phyloP scores from a whole-genome alignment of 495 filamentous ascomycete genomes.

The Lichenothelia convexa region DNA sequence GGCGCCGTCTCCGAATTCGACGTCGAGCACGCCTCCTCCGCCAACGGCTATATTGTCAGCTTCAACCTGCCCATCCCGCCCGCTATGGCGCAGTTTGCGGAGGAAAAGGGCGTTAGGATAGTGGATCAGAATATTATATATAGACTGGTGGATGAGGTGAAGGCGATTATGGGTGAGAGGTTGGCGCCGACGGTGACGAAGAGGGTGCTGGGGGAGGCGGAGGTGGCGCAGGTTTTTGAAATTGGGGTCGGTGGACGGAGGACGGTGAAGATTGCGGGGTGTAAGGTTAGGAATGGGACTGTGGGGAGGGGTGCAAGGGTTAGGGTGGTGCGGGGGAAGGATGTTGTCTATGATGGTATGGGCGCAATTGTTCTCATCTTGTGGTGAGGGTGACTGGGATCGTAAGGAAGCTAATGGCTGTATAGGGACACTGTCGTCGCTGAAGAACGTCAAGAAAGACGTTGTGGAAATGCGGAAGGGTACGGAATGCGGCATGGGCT shows the following conservation, averaged over 20 bases:
- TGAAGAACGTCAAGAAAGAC: conserved; percentile 89
- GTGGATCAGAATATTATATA: conserved; percentile 89
- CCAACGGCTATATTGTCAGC: conserved; percentile 54
- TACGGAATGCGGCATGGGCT: conserved; percentile 78
- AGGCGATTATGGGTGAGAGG: conserved; percentile 42
- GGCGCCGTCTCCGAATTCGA: conserved; percentile 74
- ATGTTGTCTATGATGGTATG: conserved; percentile 68
- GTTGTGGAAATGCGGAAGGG: conserved; percentile 77
- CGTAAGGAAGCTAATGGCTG: conserved; percentile 2
- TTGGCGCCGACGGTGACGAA: conserved; percentile 44
- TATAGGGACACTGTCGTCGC: conserved; percentile 51
- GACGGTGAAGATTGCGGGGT: conserved; percentile 63
- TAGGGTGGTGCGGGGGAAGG: conserved; percentile 49
- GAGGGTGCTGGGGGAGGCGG: conserved; percentile 71
- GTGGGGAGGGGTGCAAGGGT: conserved; percentile 43
- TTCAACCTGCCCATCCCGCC: conserved; percentile 67
- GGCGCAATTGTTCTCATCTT: conserved; percentile 15
- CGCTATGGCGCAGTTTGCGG: conserved; percentile 49
- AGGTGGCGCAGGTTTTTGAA: conserved; percentile 63
- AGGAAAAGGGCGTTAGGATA: conserved; percentile 48
- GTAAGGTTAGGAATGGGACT: conserved; percentile 66
- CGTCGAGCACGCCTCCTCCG: conserved; percentile 64
- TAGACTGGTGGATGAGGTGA: conserved; percentile 68
- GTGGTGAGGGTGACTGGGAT: not conserved
- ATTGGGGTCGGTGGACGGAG: conserved; percentile 58